Evolutionary conservation across 2,329 filamentous ascomycete species (phyloP).

Genomic region (Iodosphaeria phyllophila): DNA sequence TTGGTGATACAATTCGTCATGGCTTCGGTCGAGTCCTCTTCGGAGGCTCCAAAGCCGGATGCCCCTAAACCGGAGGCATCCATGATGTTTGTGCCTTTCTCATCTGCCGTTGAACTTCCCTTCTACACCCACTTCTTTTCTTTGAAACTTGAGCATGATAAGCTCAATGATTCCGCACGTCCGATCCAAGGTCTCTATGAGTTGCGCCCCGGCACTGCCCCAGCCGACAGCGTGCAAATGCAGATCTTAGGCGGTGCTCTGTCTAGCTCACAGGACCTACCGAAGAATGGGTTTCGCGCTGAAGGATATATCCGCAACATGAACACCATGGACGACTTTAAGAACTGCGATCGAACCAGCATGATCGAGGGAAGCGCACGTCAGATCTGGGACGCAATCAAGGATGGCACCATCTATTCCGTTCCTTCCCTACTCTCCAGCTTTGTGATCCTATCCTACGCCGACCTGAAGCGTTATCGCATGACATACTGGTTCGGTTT

Average conservation of each 20-base stretch:
- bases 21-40: no score
- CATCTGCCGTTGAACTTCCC: conserved; percentile 83
- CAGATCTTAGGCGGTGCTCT: conserved; percentile 79
- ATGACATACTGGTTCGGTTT: conserved; percentile 99
- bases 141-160: conserved; percentile 88
- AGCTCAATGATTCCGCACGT: conserved; percentile 83
- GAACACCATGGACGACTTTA: conserved; percentile 91
- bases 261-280: conserved; percentile 59
- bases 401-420: conserved; percentile 90
- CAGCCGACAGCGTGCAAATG: conserved; percentile 68
- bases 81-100: conserved; percentile 67
- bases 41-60: no score
- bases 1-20: no score
- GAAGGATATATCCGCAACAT: conserved; percentile 93
- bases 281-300: conserved; percentile 56
- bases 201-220: conserved; percentile 49
- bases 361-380: conserved; percentile 63
- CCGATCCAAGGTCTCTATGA: conserved; percentile 80
- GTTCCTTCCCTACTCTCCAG: conserved; percentile 80
- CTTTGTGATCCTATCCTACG: conserved; percentile 79
- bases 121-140: conserved; percentile 89
- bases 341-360: conserved; percentile 58
- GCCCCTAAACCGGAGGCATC: no score
- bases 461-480: conserved; percentile 91
- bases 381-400: conserved; percentile 93